Percentiles rank a stretch among this genome's conserved stretches.
phyloP scores from a whole-genome alignment of 1,284 basidiomycete genomes.

The Puccinia coronata region DNA sequence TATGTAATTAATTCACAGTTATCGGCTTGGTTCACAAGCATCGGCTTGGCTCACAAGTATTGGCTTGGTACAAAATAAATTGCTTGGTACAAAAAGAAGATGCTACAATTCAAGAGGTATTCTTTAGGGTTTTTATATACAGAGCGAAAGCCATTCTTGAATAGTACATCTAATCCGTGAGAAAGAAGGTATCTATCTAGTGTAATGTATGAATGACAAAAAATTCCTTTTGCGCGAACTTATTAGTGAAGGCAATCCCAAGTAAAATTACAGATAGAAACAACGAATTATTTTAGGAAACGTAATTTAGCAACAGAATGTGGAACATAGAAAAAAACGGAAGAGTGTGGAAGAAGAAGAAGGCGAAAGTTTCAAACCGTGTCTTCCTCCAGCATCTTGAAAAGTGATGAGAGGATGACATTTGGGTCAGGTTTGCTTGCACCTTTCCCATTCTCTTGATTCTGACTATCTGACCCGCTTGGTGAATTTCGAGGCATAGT shows the following conservation, averaged over 20 bases:
- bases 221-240: background rate
- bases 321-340: background rate
- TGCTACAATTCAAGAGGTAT: background rate
- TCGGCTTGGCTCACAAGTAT: too few relatives aligned
- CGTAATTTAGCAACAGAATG: too few relatives aligned
- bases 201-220: too few relatives aligned
- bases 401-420: background rate
- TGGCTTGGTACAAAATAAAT: too few relatives aligned
- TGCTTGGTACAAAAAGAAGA: background rate
- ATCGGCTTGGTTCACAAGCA: too few relatives aligned
- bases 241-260: too few relatives aligned
- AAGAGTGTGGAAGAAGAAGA: background rate
- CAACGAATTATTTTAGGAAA: background rate
- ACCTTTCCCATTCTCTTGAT: background rate
- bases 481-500: background rate
- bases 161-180: too few relatives aligned
- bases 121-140: background rate
- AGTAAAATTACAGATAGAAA: background rate
- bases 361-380: background rate
- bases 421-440: background rate
- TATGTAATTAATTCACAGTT: too few relatives aligned
- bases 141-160: too few relatives aligned
- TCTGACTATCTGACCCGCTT: background rate
- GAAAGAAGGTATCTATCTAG: too few relatives aligned
- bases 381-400: slow-evolving; percentile 27